Conservation (phyloP, 2,329 filamentous ascomycete genomes). For the Emericellopsis atlantica region DNA sequence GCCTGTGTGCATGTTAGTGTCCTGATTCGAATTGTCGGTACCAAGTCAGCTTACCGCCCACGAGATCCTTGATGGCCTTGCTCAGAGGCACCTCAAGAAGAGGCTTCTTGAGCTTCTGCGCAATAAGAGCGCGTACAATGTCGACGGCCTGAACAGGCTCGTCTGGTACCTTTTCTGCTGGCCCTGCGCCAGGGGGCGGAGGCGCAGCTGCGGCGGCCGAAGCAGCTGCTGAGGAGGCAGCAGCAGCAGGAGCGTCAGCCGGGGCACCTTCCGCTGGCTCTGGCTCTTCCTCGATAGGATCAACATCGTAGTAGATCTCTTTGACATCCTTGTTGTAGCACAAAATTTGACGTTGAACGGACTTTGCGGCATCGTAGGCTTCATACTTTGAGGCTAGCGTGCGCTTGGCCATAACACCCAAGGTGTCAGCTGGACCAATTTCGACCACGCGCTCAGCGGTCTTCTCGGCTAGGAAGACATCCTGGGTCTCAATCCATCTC, state of each 20-base stretch:
- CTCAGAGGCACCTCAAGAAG: slow-evolving; percentile 77
- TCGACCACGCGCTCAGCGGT: slow-evolving; percentile 95
- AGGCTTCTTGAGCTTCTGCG: slow-evolving; percentile 96
- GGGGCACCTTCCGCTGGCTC: slow-evolving; percentile 32
- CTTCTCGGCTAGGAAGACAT: slow-evolving; percentile 97
- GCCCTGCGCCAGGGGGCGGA: slow-evolving; percentile 62
- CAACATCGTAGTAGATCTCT: slow-evolving; percentile 98
- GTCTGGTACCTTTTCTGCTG: slow-evolving; percentile 77
- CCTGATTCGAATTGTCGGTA: slow-evolving; percentile 3
- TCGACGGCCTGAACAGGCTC: slow-evolving; percentile 80
- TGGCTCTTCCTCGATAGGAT: slow-evolving; percentile 84
- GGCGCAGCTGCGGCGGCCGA: slow-evolving; percentile 42
- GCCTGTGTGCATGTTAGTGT: slow-evolving; percentile 35
- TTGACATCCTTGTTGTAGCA: slow-evolving; percentile 99
- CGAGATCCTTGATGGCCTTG: slow-evolving; percentile 97
- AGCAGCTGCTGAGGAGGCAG: slow-evolving; percentile 35
- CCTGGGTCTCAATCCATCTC: slow-evolving; percentile 99
- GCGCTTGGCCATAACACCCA: slow-evolving; percentile 94
- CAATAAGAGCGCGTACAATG: slow-evolving; percentile 77
- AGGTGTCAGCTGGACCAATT: slow-evolving; percentile 89
- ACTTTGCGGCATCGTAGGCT: slow-evolving; percentile 94
- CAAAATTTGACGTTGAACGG: slow-evolving; percentile 90
- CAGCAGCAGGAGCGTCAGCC: slow-evolving; percentile 23
- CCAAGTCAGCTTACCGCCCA: slow-evolving; percentile 60
- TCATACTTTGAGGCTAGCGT: slow-evolving; percentile 96